Evolutionary conservation across 2,329 filamentous ascomycete species (phyloP).

Genomic region (Myriangium duriaei): DNA sequence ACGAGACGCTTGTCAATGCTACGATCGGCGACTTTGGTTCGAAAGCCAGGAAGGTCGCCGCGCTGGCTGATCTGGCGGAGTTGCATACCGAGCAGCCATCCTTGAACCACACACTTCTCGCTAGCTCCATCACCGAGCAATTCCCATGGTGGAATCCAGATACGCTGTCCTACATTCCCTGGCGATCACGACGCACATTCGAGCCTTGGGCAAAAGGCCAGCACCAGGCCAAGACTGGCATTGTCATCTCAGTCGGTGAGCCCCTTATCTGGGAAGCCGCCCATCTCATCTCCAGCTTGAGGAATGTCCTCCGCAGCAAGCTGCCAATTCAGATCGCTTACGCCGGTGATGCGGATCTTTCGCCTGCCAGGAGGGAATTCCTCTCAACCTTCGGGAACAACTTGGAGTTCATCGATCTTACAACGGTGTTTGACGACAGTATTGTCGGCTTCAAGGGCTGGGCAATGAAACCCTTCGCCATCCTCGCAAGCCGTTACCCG

Average conservation of each 20-base stretch:
- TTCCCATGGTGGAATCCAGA: too few species aligned
- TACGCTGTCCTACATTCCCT: too few species aligned
- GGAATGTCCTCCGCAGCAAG: constrained; percentile 12
- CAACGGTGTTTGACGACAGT: constrained; percentile 11
- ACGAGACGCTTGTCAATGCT: too few species aligned
- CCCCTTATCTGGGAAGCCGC: constrained; percentile 8
- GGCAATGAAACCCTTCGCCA: constrained; percentile 33
- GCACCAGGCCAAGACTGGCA: too few species aligned
- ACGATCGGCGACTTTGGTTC: too few species aligned
- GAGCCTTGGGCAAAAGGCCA: too few species aligned
- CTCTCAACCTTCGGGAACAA: background rate
- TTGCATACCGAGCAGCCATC: too few species aligned
- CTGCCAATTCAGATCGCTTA: constrained; percentile 8
- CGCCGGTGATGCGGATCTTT: background rate
- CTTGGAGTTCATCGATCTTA: constrained; percentile 14
- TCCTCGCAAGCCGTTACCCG: constrained; percentile 30
- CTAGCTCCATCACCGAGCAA: too few species aligned
- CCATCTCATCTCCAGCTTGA: constrained; percentile 14
- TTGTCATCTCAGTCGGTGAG: constrained; percentile 9
- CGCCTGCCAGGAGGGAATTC: background rate
- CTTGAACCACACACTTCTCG: too few species aligned
- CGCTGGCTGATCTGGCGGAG: too few species aligned
- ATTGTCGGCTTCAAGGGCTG: constrained; percentile 19
- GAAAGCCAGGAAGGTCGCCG: too few species aligned
- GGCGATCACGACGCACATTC: too few species aligned